phyloP scores from a whole-genome alignment of 2,329 filamentous ascomycete species.

The Diaporthe caulivora region DNA sequence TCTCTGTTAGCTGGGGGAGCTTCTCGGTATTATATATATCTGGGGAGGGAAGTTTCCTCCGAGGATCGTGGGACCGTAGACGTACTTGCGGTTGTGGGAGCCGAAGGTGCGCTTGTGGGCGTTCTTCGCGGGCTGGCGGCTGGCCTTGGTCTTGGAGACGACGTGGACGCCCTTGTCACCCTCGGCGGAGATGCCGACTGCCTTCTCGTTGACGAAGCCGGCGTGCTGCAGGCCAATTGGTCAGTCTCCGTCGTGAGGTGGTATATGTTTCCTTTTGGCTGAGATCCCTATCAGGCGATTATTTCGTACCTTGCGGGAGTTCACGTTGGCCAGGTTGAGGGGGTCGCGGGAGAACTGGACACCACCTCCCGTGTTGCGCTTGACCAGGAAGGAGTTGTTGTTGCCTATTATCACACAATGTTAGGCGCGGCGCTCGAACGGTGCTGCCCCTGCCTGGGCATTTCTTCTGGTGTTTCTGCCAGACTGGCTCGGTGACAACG shows the following conservation, averaged over 20 bases:
- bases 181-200: constrained; percentile 81
- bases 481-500: constrained; percentile 57
- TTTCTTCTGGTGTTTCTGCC: constrained; percentile 1
- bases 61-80: constrained; percentile 50
- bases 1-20: background rate
- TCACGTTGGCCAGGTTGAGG: constrained; percentile 91
- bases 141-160: constrained; percentile 83
- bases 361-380: constrained; percentile 84
- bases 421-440: constrained; percentile 24
- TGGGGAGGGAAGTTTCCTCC: background rate
- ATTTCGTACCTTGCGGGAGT: constrained; percentile 84
- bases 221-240: constrained; percentile 72
- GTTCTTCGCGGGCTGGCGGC: constrained; percentile 79
- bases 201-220: constrained; percentile 95
- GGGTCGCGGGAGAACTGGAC: constrained; percentile 94
- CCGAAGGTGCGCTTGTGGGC: constrained; percentile 76
- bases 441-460: background rate
- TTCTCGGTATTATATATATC: background rate
- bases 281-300: background rate
- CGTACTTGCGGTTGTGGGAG: constrained; percentile 82
- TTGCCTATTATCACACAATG: constrained; percentile 72
- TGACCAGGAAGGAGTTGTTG: constrained; percentile 92
- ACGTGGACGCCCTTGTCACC: constrained; percentile 86
- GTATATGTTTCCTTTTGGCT: background rate
- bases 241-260: constrained; percentile 50